Evolutionary conservation across 2,329 filamentous ascomycete genomes (phyloP), one percentile per base, ranked within the genome.

Genomic region (Pyrenochaeta sp.): DNA sequence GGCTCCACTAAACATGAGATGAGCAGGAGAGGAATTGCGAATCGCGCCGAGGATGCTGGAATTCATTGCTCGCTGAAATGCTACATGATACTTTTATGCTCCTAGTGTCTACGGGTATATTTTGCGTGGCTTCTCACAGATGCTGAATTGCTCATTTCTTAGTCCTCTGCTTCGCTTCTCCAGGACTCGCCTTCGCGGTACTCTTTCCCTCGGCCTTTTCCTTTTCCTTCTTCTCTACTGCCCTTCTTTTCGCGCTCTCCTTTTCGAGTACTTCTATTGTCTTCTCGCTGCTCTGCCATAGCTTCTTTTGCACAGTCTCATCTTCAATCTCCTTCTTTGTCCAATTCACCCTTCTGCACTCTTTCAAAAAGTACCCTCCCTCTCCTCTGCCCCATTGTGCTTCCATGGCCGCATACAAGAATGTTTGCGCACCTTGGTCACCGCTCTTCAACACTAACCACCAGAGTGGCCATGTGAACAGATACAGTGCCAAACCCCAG

Each of bases 381-480:
- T 73, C 65, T 2, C 81, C 85, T 35, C 85, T 79, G 3, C 81
- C 84, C 36, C 91, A 82, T 3, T 80, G 77, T 2, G 81, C 81
- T 41, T 96, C 92, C 89, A 96, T 95, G 2, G 86, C 85, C 0
- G 92, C 92, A 56, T 86, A 87, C 7, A 97, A 75, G 32, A 97
- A 85, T 4, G 88, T 91, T 73, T 99, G 92, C 0, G 93, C 89
- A 2, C 90, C 94, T 73, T 89, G 86, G 38, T 85, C 74, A 0
- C 91, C 83, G 22, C 88, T 92, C 72, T 99, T 97, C 39, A 99
- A 77, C 1, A 96, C 70, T 15, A 99, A 71, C 90, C 93, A 97
- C 69, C 89, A 90, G 0, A 96, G 55, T 1, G 88, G 80, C 78
- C 93, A 99, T 22, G 84, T 83, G 8, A 87, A 30, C 6, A 96